Percentiles rank a stretch among this genome's conserved stretches.
Evolutionary conservation across 176 grass and related monocot genomes (phyloP).

Genomic region (Eremochloa ophiuroides): DNA sequence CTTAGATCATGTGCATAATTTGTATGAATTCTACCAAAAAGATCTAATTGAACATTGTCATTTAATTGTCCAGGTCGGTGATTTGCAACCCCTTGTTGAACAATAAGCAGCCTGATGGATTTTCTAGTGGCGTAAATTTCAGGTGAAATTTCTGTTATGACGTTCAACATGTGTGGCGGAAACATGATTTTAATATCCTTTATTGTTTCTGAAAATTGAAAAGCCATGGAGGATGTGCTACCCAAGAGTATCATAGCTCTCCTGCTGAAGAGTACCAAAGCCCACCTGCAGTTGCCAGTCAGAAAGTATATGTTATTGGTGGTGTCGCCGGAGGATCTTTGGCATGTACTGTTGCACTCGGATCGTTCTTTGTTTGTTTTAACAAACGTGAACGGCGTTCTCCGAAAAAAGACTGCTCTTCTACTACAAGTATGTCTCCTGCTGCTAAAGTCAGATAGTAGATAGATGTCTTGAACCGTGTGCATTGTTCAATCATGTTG

Average conservation of each 20-base stretch:
- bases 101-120: slow-evolving; percentile 38
- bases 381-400: slow-evolving; percentile 42
- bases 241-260: slow-evolving; percentile 22
- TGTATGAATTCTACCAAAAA: neutral
- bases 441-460: slow-evolving; percentile 14
- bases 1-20: neutral
- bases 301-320: slow-evolving; percentile 32
- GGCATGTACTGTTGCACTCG: slow-evolving; percentile 50
- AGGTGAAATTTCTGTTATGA: slow-evolving; percentile 37
- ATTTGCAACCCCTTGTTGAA: slow-evolving; percentile 50
- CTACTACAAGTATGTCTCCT: slow-evolving; percentile 51
- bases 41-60: neutral
- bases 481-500: neutral
- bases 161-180: slow-evolving; percentile 3
- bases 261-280: slow-evolving; percentile 17
- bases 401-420: slow-evolving; percentile 39
- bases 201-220: slow-evolving; percentile 24
- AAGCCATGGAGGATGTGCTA: slow-evolving; percentile 42
- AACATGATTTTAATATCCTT: slow-evolving; percentile 7
- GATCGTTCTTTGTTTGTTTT: slow-evolving; percentile 50
- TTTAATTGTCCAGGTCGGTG: slow-evolving; percentile 45
- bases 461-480: slow-evolving; percentile 12
- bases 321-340: slow-evolving; percentile 59
- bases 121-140: slow-evolving; percentile 28
- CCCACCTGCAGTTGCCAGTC: slow-evolving; percentile 19